A percentile compares a stretch with the other conserved stretches of the same genome.
These are phyloP conservation scores for Tritrichomonas musculus DNA, from an alignment of 208 protist species.

Conservation along the genomic window DNA sequence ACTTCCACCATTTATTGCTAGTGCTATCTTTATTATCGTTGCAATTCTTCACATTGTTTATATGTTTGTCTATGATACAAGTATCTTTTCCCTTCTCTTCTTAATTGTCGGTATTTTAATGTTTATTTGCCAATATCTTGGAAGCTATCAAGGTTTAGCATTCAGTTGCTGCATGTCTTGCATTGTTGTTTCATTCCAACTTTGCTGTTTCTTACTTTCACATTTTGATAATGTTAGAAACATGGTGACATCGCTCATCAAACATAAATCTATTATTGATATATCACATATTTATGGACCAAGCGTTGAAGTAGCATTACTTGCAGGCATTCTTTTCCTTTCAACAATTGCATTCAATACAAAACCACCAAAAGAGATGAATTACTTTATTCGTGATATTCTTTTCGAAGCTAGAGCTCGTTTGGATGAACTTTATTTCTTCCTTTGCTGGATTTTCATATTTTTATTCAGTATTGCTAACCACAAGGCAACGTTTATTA, in stretches of 20 bases:
- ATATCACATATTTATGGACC: background rate
- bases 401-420: background rate
- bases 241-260: background rate
- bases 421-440: background rate
- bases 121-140: background rate
- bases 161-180: background rate
- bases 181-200: background rate
- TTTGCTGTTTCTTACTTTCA: background rate
- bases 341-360: background rate
- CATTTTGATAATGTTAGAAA: background rate
- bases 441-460: background rate
- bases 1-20: background rate
- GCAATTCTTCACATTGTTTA: background rate
- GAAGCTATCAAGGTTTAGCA: background rate
- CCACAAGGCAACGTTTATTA: background rate
- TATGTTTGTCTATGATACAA: background rate
- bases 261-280: background rate
- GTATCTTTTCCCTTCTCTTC: background rate
- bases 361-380: background rate
- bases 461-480: slow-evolving; percentile 21
- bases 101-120: background rate
- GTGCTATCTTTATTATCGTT: background rate
- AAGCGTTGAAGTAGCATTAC: background rate
- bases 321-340: background rate
- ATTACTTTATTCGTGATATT: background rate